Evolutionary conservation across 2,329 filamentous ascomycete species (phyloP).

Genomic region (Colletotrichum tanaceti): DNA sequence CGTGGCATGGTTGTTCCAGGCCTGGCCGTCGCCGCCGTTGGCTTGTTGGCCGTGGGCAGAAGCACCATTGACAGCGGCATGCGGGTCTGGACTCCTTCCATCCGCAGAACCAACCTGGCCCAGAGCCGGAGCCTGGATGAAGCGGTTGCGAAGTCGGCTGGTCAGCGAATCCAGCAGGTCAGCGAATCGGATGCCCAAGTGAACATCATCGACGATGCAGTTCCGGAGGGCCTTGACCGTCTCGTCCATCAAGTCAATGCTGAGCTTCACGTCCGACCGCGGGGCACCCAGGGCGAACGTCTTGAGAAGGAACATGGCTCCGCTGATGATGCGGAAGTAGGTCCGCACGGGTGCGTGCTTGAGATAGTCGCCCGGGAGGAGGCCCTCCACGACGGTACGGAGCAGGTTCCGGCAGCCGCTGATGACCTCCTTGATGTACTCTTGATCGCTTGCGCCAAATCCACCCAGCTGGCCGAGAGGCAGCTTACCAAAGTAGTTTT

Average conservation of each 20-base stretch:
- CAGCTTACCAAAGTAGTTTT: constrained; percentile 73
- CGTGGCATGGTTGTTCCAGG: constrained; percentile 51
- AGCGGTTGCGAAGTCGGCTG: constrained; percentile 77
- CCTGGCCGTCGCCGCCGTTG: constrained; percentile 33
- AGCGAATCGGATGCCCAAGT: constrained; percentile 85
- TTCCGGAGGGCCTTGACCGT: constrained; percentile 80
- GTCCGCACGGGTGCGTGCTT: constrained; percentile 86
- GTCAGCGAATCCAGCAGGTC: constrained; percentile 85
- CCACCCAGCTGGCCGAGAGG: constrained; percentile 73
- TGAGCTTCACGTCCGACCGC: constrained; percentile 80
- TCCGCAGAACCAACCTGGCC: constrained; percentile 54
- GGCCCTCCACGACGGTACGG: constrained; percentile 79
- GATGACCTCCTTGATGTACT: constrained; percentile 81
- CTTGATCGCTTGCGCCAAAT: constrained; percentile 74
- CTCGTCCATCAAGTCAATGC: constrained; percentile 78
- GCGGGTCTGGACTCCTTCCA: constrained; percentile 54
- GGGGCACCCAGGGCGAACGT: constrained; percentile 85
- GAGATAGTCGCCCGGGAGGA: constrained; percentile 79
- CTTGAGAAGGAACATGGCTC: constrained; percentile 86
- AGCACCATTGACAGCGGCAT: constrained; percentile 44
- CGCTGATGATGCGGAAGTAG: constrained; percentile 87
- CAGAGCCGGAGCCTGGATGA: constrained; percentile 72
- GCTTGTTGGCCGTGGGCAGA: constrained; percentile 22
- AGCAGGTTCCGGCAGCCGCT: constrained; percentile 82
- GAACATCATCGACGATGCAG: constrained; percentile 86